Evolutionary conservation across 2,329 filamentous ascomycete genomes (phyloP), one percentile per base, ranked within the genome.

Genomic region (Cercospora sojina): DNA sequence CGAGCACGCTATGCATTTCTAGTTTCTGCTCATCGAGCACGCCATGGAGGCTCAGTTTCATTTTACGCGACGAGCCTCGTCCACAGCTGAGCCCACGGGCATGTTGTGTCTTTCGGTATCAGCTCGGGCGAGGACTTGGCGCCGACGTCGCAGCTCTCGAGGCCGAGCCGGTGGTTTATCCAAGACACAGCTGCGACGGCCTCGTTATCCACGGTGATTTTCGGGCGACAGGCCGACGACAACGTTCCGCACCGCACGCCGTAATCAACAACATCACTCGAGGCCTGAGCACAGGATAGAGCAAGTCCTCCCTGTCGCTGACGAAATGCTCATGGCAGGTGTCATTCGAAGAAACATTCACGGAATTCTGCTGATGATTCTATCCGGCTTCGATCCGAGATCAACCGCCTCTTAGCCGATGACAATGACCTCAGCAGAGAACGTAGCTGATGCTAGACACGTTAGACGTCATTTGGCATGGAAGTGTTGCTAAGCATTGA

Each of bases 1-100:
- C 20, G 13, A 60, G 58, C 58, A 60, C 58, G 58, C 58, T 20
- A 60, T 60, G 32, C 32, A 60, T 60, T 47, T 60, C 58, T 60
- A 32, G 58, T 43, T 47, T 59, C 49, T 47, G 58, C 35, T 18
- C 58, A 60, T 29, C 20, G 58, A 60, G 58, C 58, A 60, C 58
- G 58, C 58, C 35, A 60, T 60, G 41, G 9, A n/a, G 41, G 13
- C 41, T 18, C 12, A 31, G 18, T 49, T 31, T 31, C 41, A 13
- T 31, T 25, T 47, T 47, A 49, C 25, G 58, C 58, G 58, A 60
- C 58, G 58, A 60, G 58, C 58, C 58, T 60, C 12, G n/a, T 60
- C 58, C 58, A 60, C 35, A 20, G 4, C 1, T 47, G 25, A 16
- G 41, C 16, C 23, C 23, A 25, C 25, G 20, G 12, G 1, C 18